A percentile compares a stretch with the other conserved stretches of the same genome.
phyloP scores from a whole-genome alignment of 805 yeast species.

The Torulaspora quercuum region DNA sequence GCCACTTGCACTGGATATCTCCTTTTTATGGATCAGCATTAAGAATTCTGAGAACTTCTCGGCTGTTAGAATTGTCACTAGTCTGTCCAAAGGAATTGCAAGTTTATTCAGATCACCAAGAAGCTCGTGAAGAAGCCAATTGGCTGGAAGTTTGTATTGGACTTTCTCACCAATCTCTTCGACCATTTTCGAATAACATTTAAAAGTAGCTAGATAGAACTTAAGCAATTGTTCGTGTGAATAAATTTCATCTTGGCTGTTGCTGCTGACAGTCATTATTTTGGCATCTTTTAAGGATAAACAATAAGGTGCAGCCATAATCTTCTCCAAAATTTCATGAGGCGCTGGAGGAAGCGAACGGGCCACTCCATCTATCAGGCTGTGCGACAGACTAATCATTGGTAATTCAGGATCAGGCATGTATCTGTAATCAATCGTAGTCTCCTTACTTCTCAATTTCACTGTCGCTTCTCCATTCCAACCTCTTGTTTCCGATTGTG shows the following conservation, averaged over 20 bases:
- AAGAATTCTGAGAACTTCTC: constrained; percentile 54
- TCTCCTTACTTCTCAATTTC: constrained; percentile 71
- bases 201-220: constrained; percentile 46
- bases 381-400: constrained; percentile 42
- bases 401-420: constrained; percentile 94
- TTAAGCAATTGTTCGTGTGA: constrained; percentile 40
- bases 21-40: constrained; percentile 42
- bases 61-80: constrained; percentile 38
- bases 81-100: constrained; percentile 36
- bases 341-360: constrained; percentile 55
- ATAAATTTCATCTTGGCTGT: constrained; percentile 28
- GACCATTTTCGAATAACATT: constrained; percentile 36
- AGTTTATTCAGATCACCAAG: constrained; percentile 64
- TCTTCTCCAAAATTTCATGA: constrained; percentile 48
- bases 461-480: constrained; percentile 81
- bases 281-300: constrained; percentile 72
- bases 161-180: constrained; percentile 20
- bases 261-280: constrained; percentile 53
- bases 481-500: constrained; percentile 70
- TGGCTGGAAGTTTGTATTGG: constrained; percentile 47
- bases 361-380: constrained; percentile 43
- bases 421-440: constrained; percentile 81
- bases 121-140: constrained; percentile 82
- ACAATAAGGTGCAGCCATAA: constrained; percentile 49
- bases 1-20: constrained; percentile 64